Evolutionary conservation across 163 green algal species (phyloP), one percentile per base, ranked within the genome.

Genomic region (Volvox carteri): DNA sequence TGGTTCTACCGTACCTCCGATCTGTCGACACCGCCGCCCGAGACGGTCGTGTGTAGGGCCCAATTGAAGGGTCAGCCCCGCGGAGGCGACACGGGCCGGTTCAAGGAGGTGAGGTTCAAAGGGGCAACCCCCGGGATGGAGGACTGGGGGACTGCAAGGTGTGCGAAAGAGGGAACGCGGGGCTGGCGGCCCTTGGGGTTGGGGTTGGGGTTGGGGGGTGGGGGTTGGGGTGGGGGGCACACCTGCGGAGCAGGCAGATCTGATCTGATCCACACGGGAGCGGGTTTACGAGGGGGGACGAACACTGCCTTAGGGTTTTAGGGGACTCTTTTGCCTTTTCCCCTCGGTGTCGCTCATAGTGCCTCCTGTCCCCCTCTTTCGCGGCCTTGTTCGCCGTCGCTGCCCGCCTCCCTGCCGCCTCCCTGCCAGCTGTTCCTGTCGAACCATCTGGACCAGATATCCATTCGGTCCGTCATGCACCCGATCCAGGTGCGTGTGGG

Each of bases 51-150:
- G 7, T 42, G 52, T 33, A 19, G 21, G 52, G 76, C 76, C 12
- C 30, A 21, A 3, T 33, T 85, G 21, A 25, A 50, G 33, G 76
- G 23, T 0, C 12, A 65, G 23, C 25, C 21, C 11, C 16, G 44
- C 44, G 73, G 44, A 11, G 44, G 44, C 25, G 73, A 81, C 73
- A 60, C 52, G 73, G 73, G 73, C 1, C 73, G 73, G 4, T 81
- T 46, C 42, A 60, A 60, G 44, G 73, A 81, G 73, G 73, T 81
- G 73, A 42, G 68, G 68, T 19, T 50, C 12, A 74, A 44, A 30
- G 28, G 28, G 62, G 30, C n/a, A 23, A 33, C 6, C 58, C 33
- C 58, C 58, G 58, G 48, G 48, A 30, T 68, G 35, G 67, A 41
- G 9, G 12, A 14, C 37, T 74, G 33, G 35, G 50, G 3, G 18